These are phyloP conservation scores for Beauveria brongniartii DNA, from an alignment of 2,329 filamentous ascomycete species.

Conservation along the genomic window DNA sequence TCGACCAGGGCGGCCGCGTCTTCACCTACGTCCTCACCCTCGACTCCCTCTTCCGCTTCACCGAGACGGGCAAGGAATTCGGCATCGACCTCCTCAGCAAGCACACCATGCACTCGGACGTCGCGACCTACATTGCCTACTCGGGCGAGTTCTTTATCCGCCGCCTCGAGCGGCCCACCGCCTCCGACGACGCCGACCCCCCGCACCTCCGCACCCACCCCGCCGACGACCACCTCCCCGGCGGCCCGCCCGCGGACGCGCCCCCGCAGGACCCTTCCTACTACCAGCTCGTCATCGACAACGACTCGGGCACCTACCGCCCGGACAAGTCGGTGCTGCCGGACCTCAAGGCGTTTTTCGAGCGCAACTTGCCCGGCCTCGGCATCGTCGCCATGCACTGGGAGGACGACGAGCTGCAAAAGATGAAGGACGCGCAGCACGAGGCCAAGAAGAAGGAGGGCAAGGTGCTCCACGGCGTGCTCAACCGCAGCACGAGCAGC, in stretches of 20 bases:
- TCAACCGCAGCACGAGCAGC: conserved; percentile 46
- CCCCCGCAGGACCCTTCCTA: conserved; percentile 41
- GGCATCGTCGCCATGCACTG: conserved; percentile 69
- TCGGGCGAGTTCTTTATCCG: conserved; percentile 91
- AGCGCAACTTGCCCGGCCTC: conserved; percentile 67
- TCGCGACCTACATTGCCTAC: conserved; percentile 83
- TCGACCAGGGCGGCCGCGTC: conserved; percentile 74
- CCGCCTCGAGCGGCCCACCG: conserved; percentile 46
- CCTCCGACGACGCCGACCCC: conserved; percentile 34
- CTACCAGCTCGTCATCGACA: conserved; percentile 90
- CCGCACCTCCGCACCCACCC: conserved; percentile 42
- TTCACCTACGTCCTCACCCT: conserved; percentile 91
- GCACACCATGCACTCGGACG: conserved; percentile 94
- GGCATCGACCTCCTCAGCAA: conserved; percentile 89
- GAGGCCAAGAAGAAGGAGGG: conserved; percentile 62
- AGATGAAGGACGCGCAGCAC: conserved; percentile 69
- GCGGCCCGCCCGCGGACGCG: conserved; percentile 35
- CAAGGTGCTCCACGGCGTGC: conserved; percentile 42
- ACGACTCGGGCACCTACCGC: conserved; percentile 88
- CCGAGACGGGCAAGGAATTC: conserved; percentile 92
- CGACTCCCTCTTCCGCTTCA: conserved; percentile 81
- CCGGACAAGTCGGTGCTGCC: conserved; percentile 73
- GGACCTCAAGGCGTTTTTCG: conserved; percentile 60
- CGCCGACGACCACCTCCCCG: conserved; percentile 35
- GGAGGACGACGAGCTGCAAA: conserved; percentile 63